Evolutionary conservation across 352 stramenopile species (phyloP).

Genomic region (Phytophthora syringae): DNA sequence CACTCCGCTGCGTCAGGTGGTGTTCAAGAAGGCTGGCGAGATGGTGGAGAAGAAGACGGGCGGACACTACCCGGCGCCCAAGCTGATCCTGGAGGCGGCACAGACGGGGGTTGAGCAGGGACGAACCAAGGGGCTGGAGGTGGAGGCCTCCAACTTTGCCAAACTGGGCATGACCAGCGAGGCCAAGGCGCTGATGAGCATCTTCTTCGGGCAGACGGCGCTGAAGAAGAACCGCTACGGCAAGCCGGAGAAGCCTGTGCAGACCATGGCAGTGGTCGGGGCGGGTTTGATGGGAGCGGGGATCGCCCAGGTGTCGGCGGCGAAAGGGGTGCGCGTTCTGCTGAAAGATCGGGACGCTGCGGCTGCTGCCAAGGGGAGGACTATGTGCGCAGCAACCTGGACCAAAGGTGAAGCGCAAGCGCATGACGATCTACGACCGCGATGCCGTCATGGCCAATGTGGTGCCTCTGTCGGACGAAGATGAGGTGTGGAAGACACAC

Average conservation of each 20-base stretch:
- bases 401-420: constrained; percentile 94
- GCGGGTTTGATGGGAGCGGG: constrained; percentile 98
- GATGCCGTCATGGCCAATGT: constrained; percentile 93
- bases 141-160: constrained; percentile 96
- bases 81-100: constrained; percentile 93
- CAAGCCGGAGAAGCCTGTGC: constrained; percentile 83
- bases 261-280: constrained; percentile 97
- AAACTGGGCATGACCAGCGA: constrained; percentile 96
- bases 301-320: constrained; percentile 96
- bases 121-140: constrained; percentile 84
- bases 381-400: constrained; percentile 96
- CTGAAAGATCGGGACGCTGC: constrained; percentile 96
- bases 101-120: constrained; percentile 89
- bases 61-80: constrained; percentile 96
- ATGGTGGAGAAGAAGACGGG: constrained; percentile 98
- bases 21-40: constrained; percentile 96
- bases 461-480: constrained; percentile 93
- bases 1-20: constrained; percentile 90
- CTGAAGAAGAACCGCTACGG: constrained; percentile 98
- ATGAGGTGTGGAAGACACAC: constrained; percentile 91
- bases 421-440: constrained; percentile 92
- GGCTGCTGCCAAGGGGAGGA: constrained; percentile 83
- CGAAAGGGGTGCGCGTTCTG: constrained; percentile 95
- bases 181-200: constrained; percentile 96
- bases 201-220: constrained; percentile 98